A percentile compares a stretch with the other conserved stretches of the same genome.
These are phyloP conservation scores for Amanita molliuscula DNA, from an alignment of 768 basidiomycete genomes.

Conservation along the genomic window DNA sequence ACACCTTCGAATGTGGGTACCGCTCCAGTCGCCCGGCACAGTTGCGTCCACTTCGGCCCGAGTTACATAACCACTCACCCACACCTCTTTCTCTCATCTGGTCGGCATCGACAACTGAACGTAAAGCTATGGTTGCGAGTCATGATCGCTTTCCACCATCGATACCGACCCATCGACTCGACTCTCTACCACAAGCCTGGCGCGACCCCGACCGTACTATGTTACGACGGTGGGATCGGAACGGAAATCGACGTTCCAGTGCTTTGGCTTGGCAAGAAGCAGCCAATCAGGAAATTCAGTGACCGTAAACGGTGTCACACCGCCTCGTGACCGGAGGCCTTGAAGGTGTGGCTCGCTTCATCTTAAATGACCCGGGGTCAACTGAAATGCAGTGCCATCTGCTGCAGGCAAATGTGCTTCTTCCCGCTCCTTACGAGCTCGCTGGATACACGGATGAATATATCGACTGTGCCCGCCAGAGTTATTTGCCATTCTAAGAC, in stretches of 20 bases:
- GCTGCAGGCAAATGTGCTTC: neutral
- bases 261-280: neutral
- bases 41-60: neutral
- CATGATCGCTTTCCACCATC: too few relatives aligned
- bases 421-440: neutral
- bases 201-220: neutral
- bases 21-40: neutral
- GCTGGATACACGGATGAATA: neutral
- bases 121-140: neutral
- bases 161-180: too few relatives aligned
- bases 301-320: slow-evolving; percentile 1
- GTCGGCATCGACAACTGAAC: neutral
- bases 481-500: slow-evolving; percentile 5
- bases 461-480: slow-evolving; percentile 6
- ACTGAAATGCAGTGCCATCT: neutral
- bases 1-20: slow-evolving; percentile 1
- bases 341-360: neutral
- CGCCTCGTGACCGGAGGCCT: slow-evolving; percentile 2
- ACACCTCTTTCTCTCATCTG: neutral
- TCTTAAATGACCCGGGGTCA: slow-evolving; percentile 2
- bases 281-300: slow-evolving; percentile 5
- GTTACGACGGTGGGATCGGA: neutral
- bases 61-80: neutral
- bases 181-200: too few relatives aligned
- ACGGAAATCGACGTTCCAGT: neutral